Evolutionary conservation across 2,329 filamentous ascomycete species (phyloP).

Genomic region (Aspergillus persii): DNA sequence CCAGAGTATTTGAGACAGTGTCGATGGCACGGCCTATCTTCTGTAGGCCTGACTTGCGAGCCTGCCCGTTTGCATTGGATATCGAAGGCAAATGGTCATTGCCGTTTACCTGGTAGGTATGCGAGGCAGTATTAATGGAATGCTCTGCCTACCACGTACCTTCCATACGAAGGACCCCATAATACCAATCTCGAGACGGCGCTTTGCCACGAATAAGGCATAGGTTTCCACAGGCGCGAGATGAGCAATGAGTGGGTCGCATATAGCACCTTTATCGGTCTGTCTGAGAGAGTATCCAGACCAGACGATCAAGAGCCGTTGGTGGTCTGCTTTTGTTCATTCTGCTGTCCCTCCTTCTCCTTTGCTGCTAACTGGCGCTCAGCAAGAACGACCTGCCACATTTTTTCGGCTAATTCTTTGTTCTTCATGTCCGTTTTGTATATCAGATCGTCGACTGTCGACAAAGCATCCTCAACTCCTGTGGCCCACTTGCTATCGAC

Average conservation of each 20-base stretch:
- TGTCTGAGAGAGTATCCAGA: not conserved
- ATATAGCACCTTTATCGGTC: not conserved
- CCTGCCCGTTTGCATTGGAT: not conserved
- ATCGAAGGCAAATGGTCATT: not conserved
- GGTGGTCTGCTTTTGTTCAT: not conserved
- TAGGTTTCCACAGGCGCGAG: not conserved
- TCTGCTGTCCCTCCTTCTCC: conserved; percentile 20
- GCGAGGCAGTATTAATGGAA: not conserved
- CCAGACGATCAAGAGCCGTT: not conserved
- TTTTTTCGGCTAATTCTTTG: conserved; percentile 28
- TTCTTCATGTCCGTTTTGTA: conserved; percentile 27
- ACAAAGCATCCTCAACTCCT: conserved; percentile 18
- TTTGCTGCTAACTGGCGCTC: conserved; percentile 36
- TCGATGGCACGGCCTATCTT: not conserved
- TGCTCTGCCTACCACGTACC: not conserved
- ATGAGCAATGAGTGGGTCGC: not conserved
- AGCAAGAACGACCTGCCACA: conserved; percentile 42
- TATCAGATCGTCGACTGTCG: conserved; percentile 25
- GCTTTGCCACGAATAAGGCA: not conserved
- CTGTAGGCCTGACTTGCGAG: too few relatives aligned
- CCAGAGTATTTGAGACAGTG: not conserved
- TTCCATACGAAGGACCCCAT: not conserved
- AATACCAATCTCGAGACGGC: not conserved
- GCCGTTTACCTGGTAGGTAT: not conserved
- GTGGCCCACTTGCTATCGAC: conserved; percentile 26